Percentiles rank a stretch among this genome's conserved stretches.
Conservation (phyloP, 1,284 basidiomycete genomes). For the Sporisorium iseilematis-ciliati region DNA sequence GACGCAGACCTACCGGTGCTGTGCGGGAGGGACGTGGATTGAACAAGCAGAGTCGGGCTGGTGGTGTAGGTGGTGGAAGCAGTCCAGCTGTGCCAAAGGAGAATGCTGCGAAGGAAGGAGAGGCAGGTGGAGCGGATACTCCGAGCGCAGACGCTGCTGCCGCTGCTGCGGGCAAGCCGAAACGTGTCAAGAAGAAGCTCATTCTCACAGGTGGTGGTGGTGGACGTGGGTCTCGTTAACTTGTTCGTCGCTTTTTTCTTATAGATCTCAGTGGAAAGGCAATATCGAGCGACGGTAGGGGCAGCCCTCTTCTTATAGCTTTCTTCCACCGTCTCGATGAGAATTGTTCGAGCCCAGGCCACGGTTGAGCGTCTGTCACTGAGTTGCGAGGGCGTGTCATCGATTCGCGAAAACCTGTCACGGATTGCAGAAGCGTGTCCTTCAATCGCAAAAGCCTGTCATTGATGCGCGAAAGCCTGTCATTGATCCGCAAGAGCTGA, state of each 20-base stretch:
- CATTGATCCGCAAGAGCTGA: too few species aligned
- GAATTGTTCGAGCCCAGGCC: too few species aligned
- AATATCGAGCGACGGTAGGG: background rate
- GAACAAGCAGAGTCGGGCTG: constrained; percentile 33
- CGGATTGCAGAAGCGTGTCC: too few species aligned
- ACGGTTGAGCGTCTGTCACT: too few species aligned
- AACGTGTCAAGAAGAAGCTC: constrained; percentile 65
- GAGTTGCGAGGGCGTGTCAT: too few species aligned
- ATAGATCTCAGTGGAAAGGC: background rate
- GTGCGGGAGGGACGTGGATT: constrained; percentile 36
- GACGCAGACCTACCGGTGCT: constrained; percentile 29
- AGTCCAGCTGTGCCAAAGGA: background rate
- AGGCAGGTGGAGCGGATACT: background rate
- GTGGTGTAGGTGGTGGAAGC: constrained; percentile 6
- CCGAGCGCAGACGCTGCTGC: constrained; percentile 1
- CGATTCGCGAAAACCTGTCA: too few species aligned
- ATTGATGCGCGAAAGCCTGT: too few species aligned
- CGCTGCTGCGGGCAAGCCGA: constrained; percentile 11
- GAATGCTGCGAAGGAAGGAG: constrained; percentile 15
- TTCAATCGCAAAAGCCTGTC: too few species aligned
- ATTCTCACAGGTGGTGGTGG: constrained; percentile 65
- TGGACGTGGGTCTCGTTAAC: constrained; percentile 39
- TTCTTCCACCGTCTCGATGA: too few species aligned
- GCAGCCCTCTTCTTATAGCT: background rate
- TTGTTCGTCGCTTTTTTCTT: background rate